phyloP scores from a whole-genome alignment of 305 asterid genomes.

The Fraxinus sp. region DNA sequence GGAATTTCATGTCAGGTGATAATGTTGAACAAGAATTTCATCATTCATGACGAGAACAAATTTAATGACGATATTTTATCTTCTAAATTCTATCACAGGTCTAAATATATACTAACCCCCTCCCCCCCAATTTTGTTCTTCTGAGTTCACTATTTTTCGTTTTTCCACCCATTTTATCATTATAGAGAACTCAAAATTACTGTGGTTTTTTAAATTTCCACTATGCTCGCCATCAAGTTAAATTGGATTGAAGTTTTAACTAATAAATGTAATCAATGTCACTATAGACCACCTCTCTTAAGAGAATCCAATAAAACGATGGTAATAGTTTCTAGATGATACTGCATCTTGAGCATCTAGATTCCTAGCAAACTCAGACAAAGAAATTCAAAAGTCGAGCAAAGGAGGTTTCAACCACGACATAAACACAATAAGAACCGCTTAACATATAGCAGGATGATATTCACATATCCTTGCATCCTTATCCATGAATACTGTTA shows the following conservation, averaged over 20 bases:
- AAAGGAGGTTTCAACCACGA: background rate
- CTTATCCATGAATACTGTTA: background rate
- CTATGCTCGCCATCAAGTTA: too few relatives aligned
- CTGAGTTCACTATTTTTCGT: too few relatives aligned
- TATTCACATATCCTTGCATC: background rate
- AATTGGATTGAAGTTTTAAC: background rate
- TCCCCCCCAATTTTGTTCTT: too few relatives aligned
- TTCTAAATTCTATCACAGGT: background rate
- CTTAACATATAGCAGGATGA: background rate
- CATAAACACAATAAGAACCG: background rate
- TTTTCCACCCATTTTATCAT: too few relatives aligned
- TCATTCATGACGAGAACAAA: background rate
- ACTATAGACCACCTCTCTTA: background rate
- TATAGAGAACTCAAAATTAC: background rate
- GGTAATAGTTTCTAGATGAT: background rate
- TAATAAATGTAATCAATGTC: background rate
- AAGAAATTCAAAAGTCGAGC: background rate
- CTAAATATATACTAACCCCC: background rate
- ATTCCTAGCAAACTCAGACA: background rate
- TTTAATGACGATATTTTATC: background rate
- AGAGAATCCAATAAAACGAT: background rate
- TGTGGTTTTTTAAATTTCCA: background rate
- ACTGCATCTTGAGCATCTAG: background rate
- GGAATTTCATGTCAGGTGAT: background rate
- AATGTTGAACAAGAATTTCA: background rate